Evolutionary conservation across 371 early-diverging fungal species (phyloP).

Genomic region (Umbelopsis sp.): DNA sequence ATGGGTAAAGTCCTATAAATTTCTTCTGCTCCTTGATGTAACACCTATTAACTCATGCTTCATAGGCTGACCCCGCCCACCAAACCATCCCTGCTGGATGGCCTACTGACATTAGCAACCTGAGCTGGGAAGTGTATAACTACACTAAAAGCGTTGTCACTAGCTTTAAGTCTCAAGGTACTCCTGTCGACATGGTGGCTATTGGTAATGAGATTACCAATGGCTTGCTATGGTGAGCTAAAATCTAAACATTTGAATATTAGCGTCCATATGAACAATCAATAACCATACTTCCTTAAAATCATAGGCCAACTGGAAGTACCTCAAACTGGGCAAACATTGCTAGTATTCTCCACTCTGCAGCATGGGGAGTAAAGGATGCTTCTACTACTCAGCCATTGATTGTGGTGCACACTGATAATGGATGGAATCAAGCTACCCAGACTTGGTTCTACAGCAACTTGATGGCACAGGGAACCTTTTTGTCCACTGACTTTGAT

Average conservation of each 20-base stretch:
- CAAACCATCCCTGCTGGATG: conserved; percentile 9
- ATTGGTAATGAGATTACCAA: conserved; percentile 15
- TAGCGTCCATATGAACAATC: neutral
- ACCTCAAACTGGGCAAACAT: conserved; percentile 12
- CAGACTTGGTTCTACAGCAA: conserved; percentile 15
- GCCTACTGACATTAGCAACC: conserved; percentile 6
- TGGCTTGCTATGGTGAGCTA: conserved; percentile 1
- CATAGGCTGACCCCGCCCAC: neutral
- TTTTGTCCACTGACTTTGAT: conserved; percentile 16
- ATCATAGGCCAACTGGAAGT: conserved; percentile 2
- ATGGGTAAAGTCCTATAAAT: neutral
- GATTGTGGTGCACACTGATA: conserved; percentile 6
- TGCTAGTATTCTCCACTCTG: conserved; percentile 1
- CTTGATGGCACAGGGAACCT: conserved; percentile 14
- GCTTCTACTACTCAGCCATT: conserved; percentile 1
- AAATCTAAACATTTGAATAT: neutral
- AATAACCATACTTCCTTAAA: neutral
- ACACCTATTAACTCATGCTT: too few relatives aligned
- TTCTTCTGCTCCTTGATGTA: too few relatives aligned
- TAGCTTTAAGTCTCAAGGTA: conserved; percentile 1
- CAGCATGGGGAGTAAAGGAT: conserved; percentile 13
- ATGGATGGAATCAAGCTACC: conserved; percentile 12
- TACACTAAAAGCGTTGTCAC: conserved; percentile 3
- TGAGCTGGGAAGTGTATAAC: conserved; percentile 16
- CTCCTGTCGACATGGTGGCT: conserved; percentile 9